Evolutionary conservation across 2,329 filamentous ascomycete genomes (phyloP), one percentile per base, ranked within the genome.

Genomic region (Penicillium brevicompactum): DNA sequence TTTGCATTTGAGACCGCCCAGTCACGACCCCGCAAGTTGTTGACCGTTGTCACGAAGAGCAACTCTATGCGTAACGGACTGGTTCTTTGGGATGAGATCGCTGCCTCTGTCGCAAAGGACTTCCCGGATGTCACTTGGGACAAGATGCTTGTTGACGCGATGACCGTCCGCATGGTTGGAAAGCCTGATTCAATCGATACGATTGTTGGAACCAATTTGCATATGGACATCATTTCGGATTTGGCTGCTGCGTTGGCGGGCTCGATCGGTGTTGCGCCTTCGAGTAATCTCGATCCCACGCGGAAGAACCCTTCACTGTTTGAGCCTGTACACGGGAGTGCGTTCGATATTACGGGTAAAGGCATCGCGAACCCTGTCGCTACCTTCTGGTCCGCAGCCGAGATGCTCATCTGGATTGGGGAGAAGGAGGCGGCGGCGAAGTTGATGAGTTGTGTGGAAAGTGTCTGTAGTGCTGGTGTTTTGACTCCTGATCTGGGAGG

Each of bases 241-340:
- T 76, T 90, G 31, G 87, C 87, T 2, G 87, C 87, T 9, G 86
- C 86, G 0, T 73, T 90, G 5, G 86, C 87, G 1, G 87, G 87
- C 0, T 86, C 83, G 1, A 90, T 90, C 57, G 87, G 87, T 9
- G 87, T 90, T 48, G 87, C 87, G 4, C 86, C 87, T 2, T 88
- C 86, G 0, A 83, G 80, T 52, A 89, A 88, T 61, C 73, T 90
- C 1, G 86, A 90, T 60, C 86, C 87, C 0, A 84, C 81, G 7
- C 74, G 83, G 18, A 71, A 80, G 59, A 83, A 83, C 57, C 85
- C 85, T 0, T 84, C 80, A 43, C 76, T 87, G 65, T 87, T 86
- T 59, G 84, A 87, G 69, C 83, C 84, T 10, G 82, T 86, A n/a
- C 85, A 87, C 62, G 85, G 84, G 1, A 84, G 80, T 47, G 85